Conservation (phyloP, 805 yeast genomes). For the Saturnispora gosingensis region DNA sequence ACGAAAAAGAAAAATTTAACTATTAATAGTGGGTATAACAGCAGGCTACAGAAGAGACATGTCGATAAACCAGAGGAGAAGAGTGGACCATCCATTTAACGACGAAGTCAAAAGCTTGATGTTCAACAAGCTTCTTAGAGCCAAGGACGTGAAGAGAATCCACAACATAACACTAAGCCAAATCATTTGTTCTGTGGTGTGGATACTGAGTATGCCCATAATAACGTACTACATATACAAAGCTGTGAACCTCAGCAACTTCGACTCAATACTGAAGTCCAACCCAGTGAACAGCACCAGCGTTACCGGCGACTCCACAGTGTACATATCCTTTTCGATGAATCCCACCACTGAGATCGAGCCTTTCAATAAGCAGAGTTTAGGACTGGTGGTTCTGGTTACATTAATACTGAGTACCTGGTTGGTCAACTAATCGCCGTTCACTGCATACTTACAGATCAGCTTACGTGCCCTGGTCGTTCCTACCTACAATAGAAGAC, state of each 20-base stretch:
- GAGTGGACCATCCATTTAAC: neutral
- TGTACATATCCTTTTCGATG: slow-evolving; percentile 1
- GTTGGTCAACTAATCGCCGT: neutral
- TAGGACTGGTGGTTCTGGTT: neutral
- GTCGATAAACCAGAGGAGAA: neutral
- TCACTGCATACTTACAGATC: neutral
- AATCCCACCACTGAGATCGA: slow-evolving; percentile 1
- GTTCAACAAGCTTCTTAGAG: neutral
- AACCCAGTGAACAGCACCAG: neutral
- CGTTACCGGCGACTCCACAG: neutral
- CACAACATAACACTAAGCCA: neutral
- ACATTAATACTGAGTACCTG: neutral
- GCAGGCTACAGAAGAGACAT: neutral
- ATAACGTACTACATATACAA: neutral
- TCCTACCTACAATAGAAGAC: neutral
- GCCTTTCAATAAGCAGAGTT: slow-evolving; percentile 1
- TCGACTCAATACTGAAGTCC: neutral
- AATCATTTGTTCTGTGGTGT: neutral
- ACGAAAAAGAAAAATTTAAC: neutral
- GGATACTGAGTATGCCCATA: neutral
- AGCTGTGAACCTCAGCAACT: neutral
- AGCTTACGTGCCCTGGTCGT: no score
- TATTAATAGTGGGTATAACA: neutral
- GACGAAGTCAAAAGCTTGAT: neutral
- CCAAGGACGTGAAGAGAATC: neutral